phyloP scores from a whole-genome alignment of 345 rosid genomes.

The Eucalyptus regnans region DNA sequence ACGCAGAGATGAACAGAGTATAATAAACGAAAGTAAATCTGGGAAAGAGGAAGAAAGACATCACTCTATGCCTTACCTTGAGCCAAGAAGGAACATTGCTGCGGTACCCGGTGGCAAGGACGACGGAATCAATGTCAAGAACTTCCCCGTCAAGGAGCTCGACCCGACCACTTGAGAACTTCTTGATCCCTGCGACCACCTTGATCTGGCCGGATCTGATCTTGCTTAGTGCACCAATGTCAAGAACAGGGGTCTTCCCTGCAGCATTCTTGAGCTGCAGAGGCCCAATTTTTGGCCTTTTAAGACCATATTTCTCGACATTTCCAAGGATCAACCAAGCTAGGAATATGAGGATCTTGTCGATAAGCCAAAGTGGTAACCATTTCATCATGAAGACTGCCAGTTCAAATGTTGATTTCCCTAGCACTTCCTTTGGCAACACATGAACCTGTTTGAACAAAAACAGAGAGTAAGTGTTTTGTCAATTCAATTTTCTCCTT shows the following conservation, averaged over 20 bases:
- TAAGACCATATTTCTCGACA: slow-evolving; percentile 47
- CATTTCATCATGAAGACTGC: slow-evolving; percentile 55
- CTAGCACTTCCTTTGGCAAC: slow-evolving; percentile 67
- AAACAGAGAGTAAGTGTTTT: neutral
- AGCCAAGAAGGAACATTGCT: slow-evolving; percentile 97
- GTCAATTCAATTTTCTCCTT: neutral
- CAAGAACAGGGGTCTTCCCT: slow-evolving; percentile 83
- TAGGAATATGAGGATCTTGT: slow-evolving; percentile 42
- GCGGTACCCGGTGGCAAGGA: slow-evolving; percentile 86
- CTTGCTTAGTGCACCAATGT: slow-evolving; percentile 56
- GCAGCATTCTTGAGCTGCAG: slow-evolving; percentile 41
- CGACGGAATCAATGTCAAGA: slow-evolving; percentile 52
- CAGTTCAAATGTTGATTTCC: slow-evolving; percentile 59
- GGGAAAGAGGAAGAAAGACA: neutral
- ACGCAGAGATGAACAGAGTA: neutral
- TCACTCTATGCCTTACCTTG: slow-evolving; percentile 25
- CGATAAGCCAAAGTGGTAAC: slow-evolving; percentile 66
- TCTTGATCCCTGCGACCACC: slow-evolving; percentile 61
- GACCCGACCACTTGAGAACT: slow-evolving; percentile 32
- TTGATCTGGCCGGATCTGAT: slow-evolving; percentile 66
- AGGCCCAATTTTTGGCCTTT: slow-evolving; percentile 58
- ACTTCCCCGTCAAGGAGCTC: slow-evolving; percentile 55
- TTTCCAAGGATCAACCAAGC: slow-evolving; percentile 51
- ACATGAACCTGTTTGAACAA: slow-evolving; percentile 55
- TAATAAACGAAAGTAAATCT: neutral